These are phyloP conservation scores for Phanerochaete carnosa DNA, from an alignment of 768 basidiomycete genomes.

Conservation along the genomic window DNA sequence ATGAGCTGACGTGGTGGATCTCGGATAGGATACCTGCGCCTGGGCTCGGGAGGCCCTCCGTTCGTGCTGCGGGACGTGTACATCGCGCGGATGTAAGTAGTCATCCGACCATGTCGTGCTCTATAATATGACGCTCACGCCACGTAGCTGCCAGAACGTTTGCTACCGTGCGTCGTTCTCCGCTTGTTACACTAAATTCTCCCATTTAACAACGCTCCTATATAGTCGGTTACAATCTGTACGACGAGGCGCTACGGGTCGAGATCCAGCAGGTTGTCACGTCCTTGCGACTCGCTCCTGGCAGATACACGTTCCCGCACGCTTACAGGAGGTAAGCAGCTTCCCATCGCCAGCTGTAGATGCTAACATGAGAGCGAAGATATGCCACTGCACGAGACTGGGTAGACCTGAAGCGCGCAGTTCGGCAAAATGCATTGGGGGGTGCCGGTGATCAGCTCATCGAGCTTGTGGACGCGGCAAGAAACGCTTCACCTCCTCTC, in stretches of 20 bases:
- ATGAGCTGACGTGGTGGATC: neutral
- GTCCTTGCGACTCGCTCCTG: constrained; percentile 13
- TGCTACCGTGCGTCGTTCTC: constrained; percentile 39
- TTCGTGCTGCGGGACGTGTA: constrained; percentile 30
- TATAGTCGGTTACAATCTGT: constrained; percentile 34
- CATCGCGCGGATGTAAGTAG: constrained; percentile 48
- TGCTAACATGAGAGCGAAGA: neutral
- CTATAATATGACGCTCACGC: neutral
- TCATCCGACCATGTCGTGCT: too few species aligned
- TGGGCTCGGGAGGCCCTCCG: neutral
- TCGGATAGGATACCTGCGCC: constrained; percentile 9
- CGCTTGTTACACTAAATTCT: neutral
- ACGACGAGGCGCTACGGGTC: constrained; percentile 5
- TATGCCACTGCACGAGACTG: neutral
- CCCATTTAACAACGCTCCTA: constrained; percentile 8
- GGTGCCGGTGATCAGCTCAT: neutral
- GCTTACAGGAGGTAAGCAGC: constrained; percentile 2
- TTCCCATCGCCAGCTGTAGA: neutral
- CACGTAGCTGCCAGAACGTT: constrained; percentile 41
- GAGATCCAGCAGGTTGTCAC: constrained; percentile 18
- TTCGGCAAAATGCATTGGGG: neutral
- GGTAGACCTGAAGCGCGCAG: neutral
- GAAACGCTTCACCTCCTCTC: neutral
- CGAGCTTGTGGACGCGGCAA: neutral
- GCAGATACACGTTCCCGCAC: neutral